Evolutionary conservation across 768 basidiomycete species (phyloP), one percentile per base, ranked within the genome.

Genomic region (Boletellus ananas): DNA sequence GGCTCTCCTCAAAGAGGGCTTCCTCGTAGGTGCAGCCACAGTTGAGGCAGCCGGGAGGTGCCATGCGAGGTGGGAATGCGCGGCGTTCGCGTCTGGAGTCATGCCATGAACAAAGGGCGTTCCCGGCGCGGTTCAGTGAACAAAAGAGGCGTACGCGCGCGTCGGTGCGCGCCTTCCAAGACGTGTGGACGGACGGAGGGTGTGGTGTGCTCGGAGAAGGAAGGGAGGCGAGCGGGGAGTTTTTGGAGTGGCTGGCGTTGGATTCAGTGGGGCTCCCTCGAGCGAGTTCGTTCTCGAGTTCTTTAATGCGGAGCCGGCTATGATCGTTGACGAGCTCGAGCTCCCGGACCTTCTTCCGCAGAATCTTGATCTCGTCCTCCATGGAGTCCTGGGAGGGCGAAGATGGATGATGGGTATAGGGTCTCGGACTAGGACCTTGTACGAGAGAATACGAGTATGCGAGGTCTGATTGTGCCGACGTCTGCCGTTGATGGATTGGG

Each of bases 101-200:
- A 60, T 93, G 90, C 90, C 90, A 93, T 4, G 90, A 84, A 64
- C 90, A 92, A 33, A 92, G 78, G 1, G 90, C 89, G 58, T 93
- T 93, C 29, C 90, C 90, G 0, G 90, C 90, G 44, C 90, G 81
- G 67, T 93, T 92, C 27, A 88, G 73, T 4, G 89, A 86, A 65
- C 90, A 93, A 69, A 84, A 86, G 38, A 80, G 73, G 47, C 80
- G 80, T 55, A 74, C 72, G 34, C 90, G 85, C 6, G 84, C 79
- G 18, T 87, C 83, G 1, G 87, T 91, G 50, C 90, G 85, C 9
- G 75, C 72, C 42, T 77, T 78, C 90, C 90, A 91, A 3, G 80
- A 75, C 25, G 74, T 69, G 40, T 81, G 75, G 14, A 78, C 59
- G 12, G 75, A 72, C 9, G 71, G 62, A 10, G 76, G 73, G 1